A percentile compares a stretch with the other conserved stretches of the same genome.
Conservation (phyloP, 495 filamentous ascomycete genomes). For the Aspergillus sclerotiicarbonarius region DNA sequence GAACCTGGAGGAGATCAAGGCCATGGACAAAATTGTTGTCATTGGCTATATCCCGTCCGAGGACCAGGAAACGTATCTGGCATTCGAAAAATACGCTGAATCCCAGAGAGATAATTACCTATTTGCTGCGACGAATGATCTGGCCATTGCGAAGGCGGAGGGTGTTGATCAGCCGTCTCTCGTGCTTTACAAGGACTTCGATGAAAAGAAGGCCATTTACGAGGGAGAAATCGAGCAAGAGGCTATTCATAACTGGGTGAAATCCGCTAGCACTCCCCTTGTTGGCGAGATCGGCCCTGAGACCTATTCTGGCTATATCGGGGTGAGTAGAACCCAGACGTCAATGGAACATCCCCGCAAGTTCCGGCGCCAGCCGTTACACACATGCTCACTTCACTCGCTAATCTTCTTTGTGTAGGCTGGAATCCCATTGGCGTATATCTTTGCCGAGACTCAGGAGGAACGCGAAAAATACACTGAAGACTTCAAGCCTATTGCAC, state of each 20-base stretch:
- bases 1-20: constrained; percentile 93
- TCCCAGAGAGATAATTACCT: constrained; percentile 85
- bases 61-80: constrained; percentile 81
- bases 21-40: constrained; percentile 91
- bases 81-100: constrained; percentile 78
- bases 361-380: background rate
- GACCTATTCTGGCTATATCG: constrained; percentile 96
- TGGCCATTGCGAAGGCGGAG: constrained; percentile 81
- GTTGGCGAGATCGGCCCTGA: constrained; percentile 97
- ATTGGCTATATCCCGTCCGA: constrained; percentile 82
- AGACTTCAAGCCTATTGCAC: constrained; percentile 52
- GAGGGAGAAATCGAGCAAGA: constrained; percentile 74
- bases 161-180: constrained; percentile 82
- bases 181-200: constrained; percentile 96
- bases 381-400: constrained; percentile 4
- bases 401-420: constrained; percentile 45
- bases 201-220: constrained; percentile 90
- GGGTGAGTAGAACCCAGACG: constrained; percentile 46
- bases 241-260: constrained; percentile 77
- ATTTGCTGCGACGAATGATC: constrained; percentile 83
- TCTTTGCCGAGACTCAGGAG: constrained; percentile 92
- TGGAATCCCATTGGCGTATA: constrained; percentile 91
- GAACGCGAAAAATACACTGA: constrained; percentile 78
- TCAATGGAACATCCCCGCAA: background rate
- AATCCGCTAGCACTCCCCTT: constrained; percentile 80